Evolutionary conservation across 129 eudicot genomes (phyloP).

Genomic region (Flaveria sonorensis): DNA sequence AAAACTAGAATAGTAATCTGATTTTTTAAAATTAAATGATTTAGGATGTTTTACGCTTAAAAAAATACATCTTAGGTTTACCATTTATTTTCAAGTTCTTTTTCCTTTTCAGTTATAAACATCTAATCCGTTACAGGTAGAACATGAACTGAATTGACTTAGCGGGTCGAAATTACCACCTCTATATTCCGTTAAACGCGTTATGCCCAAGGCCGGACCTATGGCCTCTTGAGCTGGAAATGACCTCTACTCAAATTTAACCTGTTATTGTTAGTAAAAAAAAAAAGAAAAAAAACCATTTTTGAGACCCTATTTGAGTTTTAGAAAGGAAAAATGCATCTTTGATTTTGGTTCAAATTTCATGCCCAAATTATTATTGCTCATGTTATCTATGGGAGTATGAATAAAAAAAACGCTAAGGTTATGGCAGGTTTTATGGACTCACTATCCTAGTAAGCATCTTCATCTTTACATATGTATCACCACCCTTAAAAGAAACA

Average conservation of each 20-base stretch:
- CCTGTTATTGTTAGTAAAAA: no score
- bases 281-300: no score
- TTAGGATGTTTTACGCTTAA: background rate
- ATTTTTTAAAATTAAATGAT: background rate
- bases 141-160: background rate
- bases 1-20: no score
- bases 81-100: no score
- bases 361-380: background rate
- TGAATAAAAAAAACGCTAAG: conserved; percentile 65
- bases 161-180: background rate
- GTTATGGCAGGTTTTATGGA: conserved; percentile 91
- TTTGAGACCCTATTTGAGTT: background rate
- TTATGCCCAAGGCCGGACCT: background rate
- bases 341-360: background rate
- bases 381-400: conserved; percentile 65
- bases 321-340: background rate
- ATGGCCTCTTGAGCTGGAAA: no score
- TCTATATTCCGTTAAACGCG: background rate
- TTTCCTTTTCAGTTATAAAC: background rate
- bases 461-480: conserved; percentile 85
- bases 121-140: background rate
- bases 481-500: conserved; percentile 72
- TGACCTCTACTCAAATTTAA: no score
- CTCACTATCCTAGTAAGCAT: conserved; percentile 76
- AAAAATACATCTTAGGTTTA: background rate